Evolutionary conservation across 192 early-diverging fungal genomes (phyloP).

Genomic region (Coemansia sp.): DNA sequence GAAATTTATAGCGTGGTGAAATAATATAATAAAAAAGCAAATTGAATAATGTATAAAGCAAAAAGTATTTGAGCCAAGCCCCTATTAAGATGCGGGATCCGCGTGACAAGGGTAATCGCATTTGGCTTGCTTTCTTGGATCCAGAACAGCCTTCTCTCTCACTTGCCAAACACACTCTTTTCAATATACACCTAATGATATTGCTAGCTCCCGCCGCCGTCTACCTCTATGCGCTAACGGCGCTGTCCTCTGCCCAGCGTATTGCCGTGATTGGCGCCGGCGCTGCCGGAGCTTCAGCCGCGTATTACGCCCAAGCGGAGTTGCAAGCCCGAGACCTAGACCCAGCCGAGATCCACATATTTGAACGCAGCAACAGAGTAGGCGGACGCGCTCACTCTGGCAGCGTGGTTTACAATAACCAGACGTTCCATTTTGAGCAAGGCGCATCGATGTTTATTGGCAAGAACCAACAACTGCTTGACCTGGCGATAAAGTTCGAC

Average conservation of each 20-base stretch:
- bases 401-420: slow-evolving; percentile 19
- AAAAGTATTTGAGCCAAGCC: background rate
- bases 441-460: slow-evolving; percentile 42
- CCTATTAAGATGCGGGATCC: background rate
- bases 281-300: slow-evolving; percentile 19
- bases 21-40: background rate
- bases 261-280: slow-evolving; percentile 25
- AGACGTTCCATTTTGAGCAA: slow-evolving; percentile 26
- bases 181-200: background rate
- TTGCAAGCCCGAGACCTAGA: slow-evolving; percentile 3
- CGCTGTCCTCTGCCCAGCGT: background rate
- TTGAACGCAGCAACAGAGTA: slow-evolving; percentile 16
- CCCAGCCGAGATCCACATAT: slow-evolving; percentile 28
- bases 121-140: background rate
- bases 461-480: slow-evolving; percentile 29
- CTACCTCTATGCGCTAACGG: background rate
- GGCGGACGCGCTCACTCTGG: slow-evolving; percentile 27
- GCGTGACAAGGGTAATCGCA: background rate
- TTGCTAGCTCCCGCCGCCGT: background rate
- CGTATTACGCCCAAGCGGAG: slow-evolving; percentile 19
- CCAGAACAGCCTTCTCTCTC: background rate
- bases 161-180: background rate
- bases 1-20: background rate
- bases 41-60: background rate
- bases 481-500: slow-evolving; percentile 25